Percentiles rank a stretch among this genome's conserved stretches.
Evolutionary conservation across 495 filamentous ascomycete species (phyloP).

Genomic region (Trichoderma parareesei): DNA sequence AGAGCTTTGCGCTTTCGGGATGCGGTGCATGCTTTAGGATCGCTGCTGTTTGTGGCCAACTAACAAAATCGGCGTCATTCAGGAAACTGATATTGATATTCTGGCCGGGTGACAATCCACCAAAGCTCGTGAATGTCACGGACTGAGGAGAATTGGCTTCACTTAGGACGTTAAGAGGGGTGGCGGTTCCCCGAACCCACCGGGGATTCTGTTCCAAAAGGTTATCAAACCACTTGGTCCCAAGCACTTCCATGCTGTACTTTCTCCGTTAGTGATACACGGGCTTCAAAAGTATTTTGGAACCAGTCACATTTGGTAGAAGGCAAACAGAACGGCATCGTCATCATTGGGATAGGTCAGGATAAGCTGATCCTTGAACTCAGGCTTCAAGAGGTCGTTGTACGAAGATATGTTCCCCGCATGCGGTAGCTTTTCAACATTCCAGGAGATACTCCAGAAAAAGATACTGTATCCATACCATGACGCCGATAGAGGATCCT

Average conservation of each 20-base stretch:
- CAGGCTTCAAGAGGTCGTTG: constrained; percentile 24
- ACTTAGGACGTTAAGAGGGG: constrained; percentile 20
- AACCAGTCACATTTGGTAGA: constrained; percentile 22
- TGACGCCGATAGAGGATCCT: constrained; percentile 18
- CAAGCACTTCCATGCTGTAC: constrained; percentile 22
- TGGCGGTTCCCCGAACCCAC: constrained; percentile 31
- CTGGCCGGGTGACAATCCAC: not conserved
- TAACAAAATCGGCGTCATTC: constrained; percentile 21
- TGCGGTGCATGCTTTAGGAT: constrained; percentile 28
- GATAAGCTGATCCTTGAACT: constrained; percentile 28
- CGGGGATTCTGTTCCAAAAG: constrained; percentile 26
- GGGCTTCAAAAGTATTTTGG: not conserved
- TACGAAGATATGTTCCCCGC: constrained; percentile 19
- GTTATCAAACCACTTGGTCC: constrained; percentile 29
- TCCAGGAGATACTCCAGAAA: constrained; percentile 18
- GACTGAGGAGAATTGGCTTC: not conserved
- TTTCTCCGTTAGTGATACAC: not conserved
- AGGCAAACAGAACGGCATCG: constrained; percentile 28
- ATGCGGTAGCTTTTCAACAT: constrained; percentile 16
- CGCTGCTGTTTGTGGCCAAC: constrained; percentile 27
- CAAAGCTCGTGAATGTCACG: not conserved
- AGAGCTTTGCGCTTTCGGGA: constrained; percentile 28
- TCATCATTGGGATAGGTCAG: constrained; percentile 35
- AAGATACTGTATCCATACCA: not conserved
- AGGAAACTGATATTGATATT: constrained; percentile 15